Evolutionary conservation across 371 early-diverging fungal genomes (phyloP).

Genomic region (Rhizopus sp.): DNA sequence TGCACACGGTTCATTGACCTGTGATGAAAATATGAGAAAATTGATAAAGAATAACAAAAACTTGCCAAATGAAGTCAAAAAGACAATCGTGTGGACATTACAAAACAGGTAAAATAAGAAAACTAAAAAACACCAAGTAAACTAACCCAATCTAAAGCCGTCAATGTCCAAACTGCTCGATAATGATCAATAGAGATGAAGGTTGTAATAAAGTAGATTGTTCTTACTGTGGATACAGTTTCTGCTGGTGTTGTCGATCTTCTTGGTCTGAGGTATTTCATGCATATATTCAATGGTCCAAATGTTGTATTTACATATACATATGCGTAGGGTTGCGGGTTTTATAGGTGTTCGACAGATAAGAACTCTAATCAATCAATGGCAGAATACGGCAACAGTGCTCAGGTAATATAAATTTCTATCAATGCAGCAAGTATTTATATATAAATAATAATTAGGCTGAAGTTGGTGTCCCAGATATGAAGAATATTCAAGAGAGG

Average conservation of each 20-base stretch:
- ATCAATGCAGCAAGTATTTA: background rate
- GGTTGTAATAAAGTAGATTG: constrained; percentile 84
- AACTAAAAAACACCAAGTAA: background rate
- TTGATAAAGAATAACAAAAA: constrained; percentile 6
- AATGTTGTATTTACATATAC: background rate
- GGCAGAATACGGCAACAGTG: background rate
- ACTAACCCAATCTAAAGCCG: constrained; percentile 34
- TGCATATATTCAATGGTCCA: background rate
- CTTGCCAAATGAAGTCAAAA: constrained; percentile 26
- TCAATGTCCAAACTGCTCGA: constrained; percentile 72
- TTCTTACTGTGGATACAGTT: constrained; percentile 68
- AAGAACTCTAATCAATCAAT: background rate
- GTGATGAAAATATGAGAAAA: constrained; percentile 44
- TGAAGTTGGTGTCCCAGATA: constrained; percentile 37
- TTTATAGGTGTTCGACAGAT: constrained; percentile 29
- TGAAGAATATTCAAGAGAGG: constrained; percentile 25
- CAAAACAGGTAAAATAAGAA: constrained; percentile 24
- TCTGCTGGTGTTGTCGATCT: constrained; percentile 66
- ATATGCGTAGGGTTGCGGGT: constrained; percentile 27
- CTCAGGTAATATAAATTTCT: constrained; percentile 7
- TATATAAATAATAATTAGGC: constrained; percentile 17
- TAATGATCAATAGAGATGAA: constrained; percentile 77
- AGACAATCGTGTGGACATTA: constrained; percentile 48
- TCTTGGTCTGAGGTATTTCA: constrained; percentile 43
- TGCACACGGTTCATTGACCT: constrained; percentile 39